phyloP scores from a whole-genome alignment of 805 yeast genomes.

The Grigorovia yakushimaensis region DNA sequence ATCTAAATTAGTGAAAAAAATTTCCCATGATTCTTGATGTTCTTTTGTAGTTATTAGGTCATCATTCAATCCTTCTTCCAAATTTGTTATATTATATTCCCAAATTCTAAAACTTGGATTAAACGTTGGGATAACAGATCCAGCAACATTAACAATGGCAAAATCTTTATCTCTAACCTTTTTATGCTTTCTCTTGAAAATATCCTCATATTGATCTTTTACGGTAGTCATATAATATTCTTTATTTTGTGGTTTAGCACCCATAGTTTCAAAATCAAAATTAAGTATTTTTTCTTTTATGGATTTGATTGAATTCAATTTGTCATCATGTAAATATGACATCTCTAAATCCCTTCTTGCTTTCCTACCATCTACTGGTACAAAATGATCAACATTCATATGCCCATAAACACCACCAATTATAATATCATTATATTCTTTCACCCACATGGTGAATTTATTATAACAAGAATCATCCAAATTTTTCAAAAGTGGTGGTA shows the following conservation, averaged over 20 bases:
- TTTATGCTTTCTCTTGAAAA: slow-evolving; percentile 28
- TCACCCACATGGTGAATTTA: slow-evolving; percentile 70
- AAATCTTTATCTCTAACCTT: slow-evolving; percentile 43
- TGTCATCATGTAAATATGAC: slow-evolving; percentile 3
- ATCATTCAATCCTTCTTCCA: slow-evolving; percentile 28
- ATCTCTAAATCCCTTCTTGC: slow-evolving; percentile 42
- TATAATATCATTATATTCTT: slow-evolving; percentile 75
- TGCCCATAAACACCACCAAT: slow-evolving; percentile 82
- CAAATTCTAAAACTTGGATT: slow-evolving; percentile 76
- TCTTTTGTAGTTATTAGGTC: neutral
- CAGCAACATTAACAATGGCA: slow-evolving; percentile 57
- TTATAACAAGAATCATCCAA: slow-evolving; percentile 63
- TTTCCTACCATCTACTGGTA: slow-evolving; percentile 61
- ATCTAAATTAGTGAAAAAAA: slow-evolving; percentile 44
- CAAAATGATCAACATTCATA: slow-evolving; percentile 82
- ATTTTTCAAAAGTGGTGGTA: slow-evolving; percentile 76
- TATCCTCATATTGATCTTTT: slow-evolving; percentile 42
- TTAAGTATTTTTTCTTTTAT: slow-evolving; percentile 23
- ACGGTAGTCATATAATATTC: slow-evolving; percentile 51
- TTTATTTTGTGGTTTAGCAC: slow-evolving; percentile 63
- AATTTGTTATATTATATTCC: slow-evolving; percentile 69
- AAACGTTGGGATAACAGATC: slow-evolving; percentile 76
- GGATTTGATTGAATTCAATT: too few species aligned
- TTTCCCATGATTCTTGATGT: slow-evolving; percentile 36
- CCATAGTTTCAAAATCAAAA: slow-evolving; percentile 30